A percentile compares a stretch with the other conserved stretches of the same genome.
Evolutionary conservation across 176 grass and related monocot species (phyloP).

Genomic region (Triticum urartu): DNA sequence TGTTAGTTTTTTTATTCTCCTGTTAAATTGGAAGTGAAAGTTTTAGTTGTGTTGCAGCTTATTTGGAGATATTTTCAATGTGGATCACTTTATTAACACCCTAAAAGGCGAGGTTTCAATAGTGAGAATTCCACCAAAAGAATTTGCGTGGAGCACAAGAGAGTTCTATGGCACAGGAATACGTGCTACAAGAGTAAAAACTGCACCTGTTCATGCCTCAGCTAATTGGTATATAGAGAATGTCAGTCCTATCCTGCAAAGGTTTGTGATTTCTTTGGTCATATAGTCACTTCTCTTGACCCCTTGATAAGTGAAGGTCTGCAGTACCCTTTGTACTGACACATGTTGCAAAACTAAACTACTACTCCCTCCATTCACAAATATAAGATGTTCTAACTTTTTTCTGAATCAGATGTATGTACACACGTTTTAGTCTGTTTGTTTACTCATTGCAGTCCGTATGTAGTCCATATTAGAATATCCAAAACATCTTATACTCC

Average conservation of each 20-base stretch:
- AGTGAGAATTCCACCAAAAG: constrained; percentile 60
- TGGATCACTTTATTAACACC: constrained; percentile 68
- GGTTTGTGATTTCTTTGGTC: constrained; percentile 45
- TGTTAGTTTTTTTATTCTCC: constrained; percentile 1
- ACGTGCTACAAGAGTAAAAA: constrained; percentile 86
- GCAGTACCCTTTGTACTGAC: not conserved
- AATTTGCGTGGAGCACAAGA: constrained; percentile 92
- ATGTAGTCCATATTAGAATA: too few species aligned
- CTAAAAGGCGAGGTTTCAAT: constrained; percentile 77
- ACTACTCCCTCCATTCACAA: too few species aligned
- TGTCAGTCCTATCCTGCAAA: constrained; percentile 83
- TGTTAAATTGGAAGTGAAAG: constrained; percentile 23
- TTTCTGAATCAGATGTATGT: too few species aligned
- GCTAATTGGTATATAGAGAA: constrained; percentile 88
- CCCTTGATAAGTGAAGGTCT: not conserved
- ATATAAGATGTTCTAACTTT: too few species aligned
- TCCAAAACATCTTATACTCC: too few species aligned
- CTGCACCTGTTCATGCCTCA: constrained; percentile 83
- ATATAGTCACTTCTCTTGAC: not conserved
- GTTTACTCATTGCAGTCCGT: too few species aligned
- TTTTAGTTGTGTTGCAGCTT: constrained; percentile 43
- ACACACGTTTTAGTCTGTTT: too few species aligned
- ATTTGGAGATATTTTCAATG: constrained; percentile 87
- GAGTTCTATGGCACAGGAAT: constrained; percentile 85
- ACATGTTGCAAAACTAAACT: not conserved